Base-by-base conservation (phyloP, 176 grass and related monocot species). In the Eragrostis curvula region DNA sequence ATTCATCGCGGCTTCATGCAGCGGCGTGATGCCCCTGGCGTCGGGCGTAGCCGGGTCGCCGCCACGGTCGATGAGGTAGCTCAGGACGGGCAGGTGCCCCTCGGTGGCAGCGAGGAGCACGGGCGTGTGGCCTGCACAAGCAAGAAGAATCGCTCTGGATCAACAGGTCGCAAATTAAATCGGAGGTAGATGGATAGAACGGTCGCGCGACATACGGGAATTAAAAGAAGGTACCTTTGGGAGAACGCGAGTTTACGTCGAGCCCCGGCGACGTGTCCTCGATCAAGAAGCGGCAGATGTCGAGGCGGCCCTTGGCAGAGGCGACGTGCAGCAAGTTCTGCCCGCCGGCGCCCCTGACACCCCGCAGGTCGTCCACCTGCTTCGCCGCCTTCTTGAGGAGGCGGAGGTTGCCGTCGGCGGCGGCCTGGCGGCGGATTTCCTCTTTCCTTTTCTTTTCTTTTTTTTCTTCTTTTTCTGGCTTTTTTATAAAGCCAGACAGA, bases 61-160 rank as follows among this genome's bases (percentile, higher is more conserved):
- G 20, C 69, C 76, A 24, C 50, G 80, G 59, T 81, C 68, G 16
- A 85, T 65, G 53, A 89, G 82, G 66, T 85, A 89, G 47, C 11
- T 57, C 5, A 48, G 21, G 36, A 71, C 59, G 25, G 58, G 58
- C 52, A 56, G 52, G 17, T 56, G 52, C 20, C 18, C 52, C 18
- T 9, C 18, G 52, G 6, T 8, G 52, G 52, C 20, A 18, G 52
- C 52, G 52, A 56, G 18, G 20, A 56, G 6, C 17, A 56, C 18
- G 52, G 52, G 20, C 20, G 52, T 56, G 1, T 21, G 7, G 18
- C 52, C 20, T 56, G 52, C 20, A 56, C 4, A 5, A n/a, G n/a
- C 18, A n/a, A 56, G 52, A 16, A 0, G 16, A 1, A 16, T 16
- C 21, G 52, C 21, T 7, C 32, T 56, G 5, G 52, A 56, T 56